phyloP scores from a whole-genome alignment of 495 filamentous ascomycete species.

The Symbiotaphrina buchneri region DNA sequence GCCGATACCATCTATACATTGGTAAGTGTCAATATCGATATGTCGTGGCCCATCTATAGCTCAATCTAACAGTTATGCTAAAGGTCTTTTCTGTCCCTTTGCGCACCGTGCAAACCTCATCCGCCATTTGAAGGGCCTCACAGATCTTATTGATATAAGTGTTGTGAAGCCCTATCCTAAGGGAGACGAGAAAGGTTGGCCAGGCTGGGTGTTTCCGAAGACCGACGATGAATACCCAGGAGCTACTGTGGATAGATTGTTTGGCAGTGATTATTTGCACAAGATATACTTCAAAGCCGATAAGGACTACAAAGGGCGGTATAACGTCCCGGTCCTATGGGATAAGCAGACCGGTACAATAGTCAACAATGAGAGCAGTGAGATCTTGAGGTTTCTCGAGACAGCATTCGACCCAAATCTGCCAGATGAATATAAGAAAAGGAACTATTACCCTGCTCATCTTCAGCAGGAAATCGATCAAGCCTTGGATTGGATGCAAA shows the following conservation, averaged over 20 bases:
- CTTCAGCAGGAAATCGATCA: constrained; percentile 20
- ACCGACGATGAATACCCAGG: constrained; percentile 23
- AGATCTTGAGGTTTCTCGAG: constrained; percentile 26
- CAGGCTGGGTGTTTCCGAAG: constrained; percentile 25
- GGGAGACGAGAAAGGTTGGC: too few species aligned
- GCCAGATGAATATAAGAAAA: constrained; percentile 8
- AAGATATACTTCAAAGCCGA: constrained; percentile 30
- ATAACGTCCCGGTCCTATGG: constrained; percentile 32
- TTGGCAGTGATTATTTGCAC: constrained; percentile 22
- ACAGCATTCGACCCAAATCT: constrained; percentile 22
- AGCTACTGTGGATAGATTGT: constrained; percentile 27
- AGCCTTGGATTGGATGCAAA: constrained; percentile 20
- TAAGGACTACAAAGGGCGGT: constrained; percentile 24
- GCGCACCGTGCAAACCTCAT: too few species aligned
- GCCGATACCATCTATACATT: too few species aligned
- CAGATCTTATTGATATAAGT: too few species aligned
- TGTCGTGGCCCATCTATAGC: too few species aligned
- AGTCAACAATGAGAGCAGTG: constrained; percentile 30
- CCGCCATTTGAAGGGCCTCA: too few species aligned
- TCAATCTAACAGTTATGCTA: too few species aligned
- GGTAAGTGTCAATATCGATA: too few species aligned
- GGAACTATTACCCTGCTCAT: constrained; percentile 21
- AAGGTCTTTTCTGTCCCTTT: too few species aligned
- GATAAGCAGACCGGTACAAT: constrained; percentile 22
- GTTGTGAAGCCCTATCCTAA: too few species aligned